phyloP scores from a whole-genome alignment of 2,329 filamentous ascomycete species.

The Fusarium globosum region DNA sequence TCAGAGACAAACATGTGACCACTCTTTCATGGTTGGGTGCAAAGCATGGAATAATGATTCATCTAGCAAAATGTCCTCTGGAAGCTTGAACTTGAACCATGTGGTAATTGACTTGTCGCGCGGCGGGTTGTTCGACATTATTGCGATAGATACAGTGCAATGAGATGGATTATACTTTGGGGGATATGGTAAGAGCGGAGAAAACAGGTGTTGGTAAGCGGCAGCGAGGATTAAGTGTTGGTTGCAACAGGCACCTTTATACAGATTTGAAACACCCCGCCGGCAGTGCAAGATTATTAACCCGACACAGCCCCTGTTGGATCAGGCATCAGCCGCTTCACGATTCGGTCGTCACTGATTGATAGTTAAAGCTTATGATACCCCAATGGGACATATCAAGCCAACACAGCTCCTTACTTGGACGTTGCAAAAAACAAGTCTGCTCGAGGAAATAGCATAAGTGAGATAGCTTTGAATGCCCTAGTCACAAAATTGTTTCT shows the following conservation, averaged over 20 bases:
- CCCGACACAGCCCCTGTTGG: neutral
- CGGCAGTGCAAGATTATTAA: neutral
- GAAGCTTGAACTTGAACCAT: neutral
- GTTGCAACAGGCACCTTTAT: neutral
- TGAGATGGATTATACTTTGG: neutral
- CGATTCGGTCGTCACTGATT: too few species aligned
- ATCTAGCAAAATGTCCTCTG: neutral
- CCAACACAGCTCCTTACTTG: too few species aligned
- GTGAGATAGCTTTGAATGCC: too few species aligned
- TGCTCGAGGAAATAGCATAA: too few species aligned
- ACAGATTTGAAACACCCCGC: neutral
- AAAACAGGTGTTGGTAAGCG: neutral
- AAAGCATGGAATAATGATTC: neutral
- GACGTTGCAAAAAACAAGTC: too few species aligned
- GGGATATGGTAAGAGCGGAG: neutral
- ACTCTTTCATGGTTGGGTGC: accelerated
- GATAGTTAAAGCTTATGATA: too few species aligned
- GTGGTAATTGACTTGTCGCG: neutral
- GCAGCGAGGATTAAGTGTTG: neutral
- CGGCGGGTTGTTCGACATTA: accelerated
- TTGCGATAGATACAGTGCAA: neutral
- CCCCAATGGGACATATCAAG: too few species aligned
- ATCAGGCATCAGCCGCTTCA: too few species aligned
- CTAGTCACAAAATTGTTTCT: too few species aligned
- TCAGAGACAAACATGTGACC: accelerated